Evolutionary conservation across 2,329 filamentous ascomycete genomes (phyloP).

Genomic region (Westerdykella sp.): DNA sequence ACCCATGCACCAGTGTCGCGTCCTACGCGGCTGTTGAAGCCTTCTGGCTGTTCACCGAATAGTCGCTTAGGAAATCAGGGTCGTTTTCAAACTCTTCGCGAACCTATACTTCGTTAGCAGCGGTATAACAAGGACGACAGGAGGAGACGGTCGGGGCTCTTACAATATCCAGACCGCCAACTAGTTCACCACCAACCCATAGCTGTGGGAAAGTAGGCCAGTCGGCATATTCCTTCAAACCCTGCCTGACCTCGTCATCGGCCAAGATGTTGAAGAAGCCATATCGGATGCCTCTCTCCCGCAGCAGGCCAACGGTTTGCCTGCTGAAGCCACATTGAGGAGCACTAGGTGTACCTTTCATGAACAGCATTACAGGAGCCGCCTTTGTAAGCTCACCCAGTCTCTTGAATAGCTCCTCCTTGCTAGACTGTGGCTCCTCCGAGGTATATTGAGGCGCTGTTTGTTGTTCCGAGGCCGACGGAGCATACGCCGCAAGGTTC

Average conservation of each 20-base stretch:
- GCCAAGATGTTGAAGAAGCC: conserved; percentile 99
- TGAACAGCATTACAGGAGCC: conserved; percentile 97
- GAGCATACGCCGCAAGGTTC: conserved; percentile 43
- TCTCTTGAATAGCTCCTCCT: conserved; percentile 79
- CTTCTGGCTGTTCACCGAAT: conserved; percentile 43
- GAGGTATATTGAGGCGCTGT: conserved; percentile 45
- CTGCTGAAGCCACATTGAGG: conserved; percentile 91
- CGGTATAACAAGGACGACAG: not conserved
- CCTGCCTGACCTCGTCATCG: conserved; percentile 94
- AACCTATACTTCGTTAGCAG: conserved; percentile 52
- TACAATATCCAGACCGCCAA: conserved; percentile 97
- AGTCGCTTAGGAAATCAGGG: conserved; percentile 72
- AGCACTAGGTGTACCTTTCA: conserved; percentile 96
- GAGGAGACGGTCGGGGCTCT: conserved; percentile 32
- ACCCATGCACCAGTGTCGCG: not conserved
- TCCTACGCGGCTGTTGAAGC: not conserved
- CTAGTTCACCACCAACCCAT: conserved; percentile 83
- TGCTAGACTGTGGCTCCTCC: conserved; percentile 44
- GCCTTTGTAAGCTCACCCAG: conserved; percentile 84
- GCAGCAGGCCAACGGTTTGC: conserved; percentile 77
- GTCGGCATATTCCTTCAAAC: conserved; percentile 93
- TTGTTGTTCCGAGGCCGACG: conserved; percentile 37
- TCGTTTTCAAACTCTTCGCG: conserved; percentile 88
- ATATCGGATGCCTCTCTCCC: conserved; percentile 88
- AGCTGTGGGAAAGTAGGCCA: conserved; percentile 98